Conservation (phyloP, 352 stramenopile genomes). For the Phytophthora brassicae region DNA sequence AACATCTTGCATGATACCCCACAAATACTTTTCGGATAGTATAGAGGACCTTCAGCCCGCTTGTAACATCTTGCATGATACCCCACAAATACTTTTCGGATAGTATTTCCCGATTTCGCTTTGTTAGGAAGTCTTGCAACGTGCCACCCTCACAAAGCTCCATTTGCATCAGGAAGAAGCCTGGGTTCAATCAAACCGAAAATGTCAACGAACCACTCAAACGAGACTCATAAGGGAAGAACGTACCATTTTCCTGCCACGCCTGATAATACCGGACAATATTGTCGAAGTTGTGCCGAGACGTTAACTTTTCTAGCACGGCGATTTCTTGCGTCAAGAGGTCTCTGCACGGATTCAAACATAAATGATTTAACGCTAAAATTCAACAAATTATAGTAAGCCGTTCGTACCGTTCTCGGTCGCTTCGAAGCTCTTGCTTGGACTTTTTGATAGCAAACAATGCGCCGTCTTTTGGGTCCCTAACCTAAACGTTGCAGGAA, state of each 20-base stretch:
- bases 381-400: neutral
- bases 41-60: slow-evolving; percentile 76
- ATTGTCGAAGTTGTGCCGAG: slow-evolving; percentile 62
- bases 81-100: slow-evolving; percentile 70
- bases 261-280: slow-evolving; percentile 95
- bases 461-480: slow-evolving; percentile 33
- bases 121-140: slow-evolving; percentile 69
- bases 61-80: slow-evolving; percentile 70
- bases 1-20: slow-evolving; percentile 77
- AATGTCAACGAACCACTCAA: neutral
- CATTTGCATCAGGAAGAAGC: slow-evolving; percentile 93
- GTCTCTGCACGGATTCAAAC: slow-evolving; percentile 36
- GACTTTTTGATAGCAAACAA: slow-evolving; percentile 84
- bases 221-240: neutral
- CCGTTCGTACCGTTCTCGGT: slow-evolving; percentile 59
- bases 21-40: slow-evolving; percentile 67
- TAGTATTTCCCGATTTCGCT: slow-evolving; percentile 32
- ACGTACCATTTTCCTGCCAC: slow-evolving; percentile 88
- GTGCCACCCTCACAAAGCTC: slow-evolving; percentile 92
- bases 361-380: neutral
- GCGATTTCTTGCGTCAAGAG: slow-evolving; percentile 67
- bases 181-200: slow-evolving; percentile 28
- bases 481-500: slow-evolving; percentile 30
- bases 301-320: slow-evolving; percentile 48
- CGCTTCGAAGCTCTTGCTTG: slow-evolving; percentile 71